Conservation (phyloP, 164 flowering plant genomes). For the Brasenia schreberi region DNA sequence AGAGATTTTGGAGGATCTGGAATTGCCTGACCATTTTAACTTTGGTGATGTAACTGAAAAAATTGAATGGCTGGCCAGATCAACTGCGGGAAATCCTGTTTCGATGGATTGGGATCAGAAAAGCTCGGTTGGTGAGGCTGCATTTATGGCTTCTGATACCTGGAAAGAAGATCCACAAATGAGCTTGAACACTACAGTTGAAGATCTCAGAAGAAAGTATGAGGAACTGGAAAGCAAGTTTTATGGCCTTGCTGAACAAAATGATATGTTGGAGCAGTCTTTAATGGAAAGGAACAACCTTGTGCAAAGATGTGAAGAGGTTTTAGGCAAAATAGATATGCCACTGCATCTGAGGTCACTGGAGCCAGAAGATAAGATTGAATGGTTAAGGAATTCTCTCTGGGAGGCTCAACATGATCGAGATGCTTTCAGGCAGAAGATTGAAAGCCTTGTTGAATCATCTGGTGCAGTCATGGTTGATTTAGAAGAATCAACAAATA, state of each 20-base stretch:
- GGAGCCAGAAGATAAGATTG: conserved; percentile 80
- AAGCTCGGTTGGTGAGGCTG: conserved; percentile 62
- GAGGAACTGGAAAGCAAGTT: conserved; percentile 81
- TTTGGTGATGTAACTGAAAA: conserved; percentile 70
- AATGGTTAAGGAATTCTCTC: conserved; percentile 67
- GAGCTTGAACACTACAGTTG: conserved; percentile 23
- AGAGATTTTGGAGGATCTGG: conserved; percentile 84
- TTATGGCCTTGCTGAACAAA: conserved; percentile 89
- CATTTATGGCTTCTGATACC: conserved; percentile 44
- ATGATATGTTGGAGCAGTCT: conserved; percentile 97
- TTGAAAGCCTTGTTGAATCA: conserved; percentile 43
- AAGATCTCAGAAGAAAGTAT: conserved; percentile 56
- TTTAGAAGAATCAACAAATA: conserved; percentile 39
- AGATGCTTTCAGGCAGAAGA: conserved; percentile 39
- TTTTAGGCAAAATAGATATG: conserved; percentile 54
- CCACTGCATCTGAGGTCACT: conserved; percentile 59
- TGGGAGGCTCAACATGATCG: conserved; percentile 50
- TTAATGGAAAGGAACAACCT: conserved; percentile 84
- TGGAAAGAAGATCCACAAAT: conserved; percentile 54
- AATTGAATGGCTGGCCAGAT: conserved; percentile 80
- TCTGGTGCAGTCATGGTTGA: conserved; percentile 44
- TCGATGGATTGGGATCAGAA: conserved; percentile 63
- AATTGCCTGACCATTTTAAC: conserved; percentile 89
- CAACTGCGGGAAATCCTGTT: conserved; percentile 43
- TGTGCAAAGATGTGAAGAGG: conserved; percentile 86